phyloP scores from a whole-genome alignment of 2,329 filamentous ascomycete genomes.

The Fusarium haematococcum region DNA sequence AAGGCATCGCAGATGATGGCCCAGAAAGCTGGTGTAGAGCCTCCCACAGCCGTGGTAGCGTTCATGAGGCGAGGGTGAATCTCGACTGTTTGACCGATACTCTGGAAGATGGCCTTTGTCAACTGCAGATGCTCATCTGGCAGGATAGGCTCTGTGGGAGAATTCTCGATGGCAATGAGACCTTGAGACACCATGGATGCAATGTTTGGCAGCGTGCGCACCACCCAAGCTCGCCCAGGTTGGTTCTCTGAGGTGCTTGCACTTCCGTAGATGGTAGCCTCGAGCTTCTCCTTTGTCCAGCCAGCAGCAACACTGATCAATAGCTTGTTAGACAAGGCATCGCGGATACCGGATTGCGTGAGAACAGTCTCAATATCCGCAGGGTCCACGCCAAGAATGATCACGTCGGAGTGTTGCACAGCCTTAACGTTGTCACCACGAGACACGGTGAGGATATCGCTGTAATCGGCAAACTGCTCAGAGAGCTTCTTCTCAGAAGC shows the following conservation, averaged over 20 bases:
- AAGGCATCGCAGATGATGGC: slow-evolving; percentile 69
- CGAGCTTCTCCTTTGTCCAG: slow-evolving; percentile 56
- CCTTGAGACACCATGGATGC: slow-evolving; percentile 49
- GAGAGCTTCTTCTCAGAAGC: slow-evolving; percentile 37
- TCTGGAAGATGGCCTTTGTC: slow-evolving; percentile 62
- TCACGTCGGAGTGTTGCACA: slow-evolving; percentile 50
- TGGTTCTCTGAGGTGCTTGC: slow-evolving; percentile 27
- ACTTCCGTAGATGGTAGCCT: slow-evolving; percentile 50
- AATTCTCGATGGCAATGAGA: slow-evolving; percentile 49
- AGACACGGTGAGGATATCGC: slow-evolving; percentile 38
- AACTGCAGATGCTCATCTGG: slow-evolving; percentile 39
- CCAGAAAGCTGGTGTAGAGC: slow-evolving; percentile 71
- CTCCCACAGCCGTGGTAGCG: slow-evolving; percentile 68
- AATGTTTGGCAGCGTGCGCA: slow-evolving; percentile 52
- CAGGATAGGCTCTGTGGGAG: slow-evolving; percentile 24
- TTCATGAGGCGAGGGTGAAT: slow-evolving; percentile 66
- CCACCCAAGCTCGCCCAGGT: slow-evolving; percentile 36
- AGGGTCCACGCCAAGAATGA: slow-evolving; percentile 62
- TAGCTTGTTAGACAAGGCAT: slow-evolving; percentile 58
- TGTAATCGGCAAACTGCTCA: slow-evolving; percentile 32
- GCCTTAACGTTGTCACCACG: slow-evolving; percentile 51
- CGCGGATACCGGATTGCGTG: slow-evolving; percentile 49
- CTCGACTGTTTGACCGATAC: slow-evolving; percentile 64
- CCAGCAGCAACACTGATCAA: slow-evolving; percentile 65
- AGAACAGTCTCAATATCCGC: slow-evolving; percentile 55